Percentiles rank a stretch among this genome's conserved stretches.
Evolutionary conservation across 257 asterid species (phyloP).

Genomic region (Fraxinus cuspidata): DNA sequence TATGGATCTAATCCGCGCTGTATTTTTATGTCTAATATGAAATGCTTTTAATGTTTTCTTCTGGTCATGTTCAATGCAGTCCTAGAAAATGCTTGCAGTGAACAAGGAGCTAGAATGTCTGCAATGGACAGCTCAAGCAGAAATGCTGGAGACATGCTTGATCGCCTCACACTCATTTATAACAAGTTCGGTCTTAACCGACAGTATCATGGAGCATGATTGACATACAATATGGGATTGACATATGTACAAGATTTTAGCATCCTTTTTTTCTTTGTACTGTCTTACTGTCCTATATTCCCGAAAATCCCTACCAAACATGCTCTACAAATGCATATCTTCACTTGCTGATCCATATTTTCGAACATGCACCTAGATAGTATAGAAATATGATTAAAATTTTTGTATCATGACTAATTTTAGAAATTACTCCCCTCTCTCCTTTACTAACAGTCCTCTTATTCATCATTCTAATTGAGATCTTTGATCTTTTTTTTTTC

Average conservation of each 20-base stretch:
- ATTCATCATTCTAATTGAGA: neutral
- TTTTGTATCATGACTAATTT: neutral
- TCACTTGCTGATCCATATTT: too few species aligned
- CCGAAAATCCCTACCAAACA: too few species aligned
- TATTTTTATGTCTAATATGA: neutral
- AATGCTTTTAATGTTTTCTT: constrained; percentile 13
- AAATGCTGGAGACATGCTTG: constrained; percentile 99
- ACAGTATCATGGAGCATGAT: neutral
- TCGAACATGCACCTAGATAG: too few species aligned
- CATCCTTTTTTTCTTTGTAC: too few species aligned
- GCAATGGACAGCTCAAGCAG: constrained; percentile 99
- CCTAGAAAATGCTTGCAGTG: constrained; percentile 97
- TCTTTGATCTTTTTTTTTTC: neutral
- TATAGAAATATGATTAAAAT: too few species aligned
- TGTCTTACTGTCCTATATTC: neutral
- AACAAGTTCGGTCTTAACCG: constrained; percentile 60
- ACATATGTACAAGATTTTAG: neutral
- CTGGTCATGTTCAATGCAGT: constrained; percentile 93
- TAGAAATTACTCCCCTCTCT: neutral
- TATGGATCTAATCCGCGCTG: constrained; percentile 5
- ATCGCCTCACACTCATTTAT: constrained; percentile 91
- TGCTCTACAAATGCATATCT: too few species aligned
- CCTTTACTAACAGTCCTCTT: neutral
- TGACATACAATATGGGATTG: too few species aligned
- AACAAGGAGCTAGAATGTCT: constrained; percentile 99